Evolutionary conservation across 1,139 yeast species (phyloP).

Genomic region (Kodamaea arcana): DNA sequence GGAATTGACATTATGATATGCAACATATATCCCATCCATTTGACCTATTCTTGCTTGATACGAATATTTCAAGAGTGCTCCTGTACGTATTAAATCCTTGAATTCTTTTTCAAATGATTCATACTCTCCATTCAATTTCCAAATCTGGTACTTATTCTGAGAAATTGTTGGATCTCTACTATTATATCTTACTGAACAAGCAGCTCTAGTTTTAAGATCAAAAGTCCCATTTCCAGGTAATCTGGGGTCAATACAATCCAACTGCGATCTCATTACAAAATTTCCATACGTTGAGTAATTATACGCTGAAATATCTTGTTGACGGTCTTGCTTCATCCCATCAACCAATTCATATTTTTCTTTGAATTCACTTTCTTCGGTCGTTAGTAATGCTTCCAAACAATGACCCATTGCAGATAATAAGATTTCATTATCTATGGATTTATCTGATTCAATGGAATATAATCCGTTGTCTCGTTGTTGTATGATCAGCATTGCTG

Average conservation of each 20-base stretch:
- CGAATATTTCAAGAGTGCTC: conserved; percentile 75
- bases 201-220: conserved; percentile 91
- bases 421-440: conserved; percentile 64
- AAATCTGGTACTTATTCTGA: conserved; percentile 62
- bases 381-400: conserved; percentile 69
- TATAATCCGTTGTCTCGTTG: conserved; percentile 30
- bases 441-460: conserved; percentile 70
- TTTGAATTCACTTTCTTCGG: conserved; percentile 46
- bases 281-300: conserved; percentile 69
- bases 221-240: conserved; percentile 91
- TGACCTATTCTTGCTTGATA: conserved; percentile 92
- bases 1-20: conserved; percentile 77
- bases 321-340: conserved; percentile 5
- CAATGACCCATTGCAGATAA: conserved; percentile 78
- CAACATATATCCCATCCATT: conserved; percentile 94
- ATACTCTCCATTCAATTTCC: conserved; percentile 54
- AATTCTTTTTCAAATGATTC: conserved; percentile 82
- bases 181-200: conserved; percentile 79
- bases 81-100: conserved; percentile 67
- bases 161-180: conserved; percentile 54
- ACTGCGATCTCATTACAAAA: conserved; percentile 82
- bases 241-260: conserved; percentile 74
- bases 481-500: conserved; percentile 41
- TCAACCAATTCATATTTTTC: conserved; percentile 10
- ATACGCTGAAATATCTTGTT: conserved; percentile 32